phyloP scores from a whole-genome alignment of 352 stramenopile species.

The Thraustotheca clavata region DNA sequence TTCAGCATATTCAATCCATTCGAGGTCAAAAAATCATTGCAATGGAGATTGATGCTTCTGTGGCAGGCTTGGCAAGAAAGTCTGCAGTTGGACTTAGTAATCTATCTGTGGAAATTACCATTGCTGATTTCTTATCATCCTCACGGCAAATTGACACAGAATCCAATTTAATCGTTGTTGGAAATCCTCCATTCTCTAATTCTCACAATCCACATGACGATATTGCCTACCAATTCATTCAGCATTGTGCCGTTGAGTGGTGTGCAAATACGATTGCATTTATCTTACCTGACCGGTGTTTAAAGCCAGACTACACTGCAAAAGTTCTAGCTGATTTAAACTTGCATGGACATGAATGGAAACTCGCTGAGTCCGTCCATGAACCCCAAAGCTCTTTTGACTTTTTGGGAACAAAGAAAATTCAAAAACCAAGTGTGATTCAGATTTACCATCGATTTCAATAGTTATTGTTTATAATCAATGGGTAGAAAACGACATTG shows the following conservation, averaged over 20 bases:
- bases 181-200: slow-evolving; percentile 61
- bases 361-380: slow-evolving; percentile 26
- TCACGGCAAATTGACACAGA: slow-evolving; percentile 12
- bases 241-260: slow-evolving; percentile 42
- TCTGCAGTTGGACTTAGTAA: slow-evolving; percentile 22
- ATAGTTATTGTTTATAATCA: not conserved
- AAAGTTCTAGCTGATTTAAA: slow-evolving; percentile 29
- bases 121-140: slow-evolving; percentile 53
- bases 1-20: slow-evolving; percentile 30
- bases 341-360: slow-evolving; percentile 23
- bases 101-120: slow-evolving; percentile 28
- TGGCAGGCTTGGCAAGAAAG: slow-evolving; percentile 24
- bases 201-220: slow-evolving; percentile 25
- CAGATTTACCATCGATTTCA: slow-evolving; percentile 27
- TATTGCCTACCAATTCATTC: slow-evolving; percentile 46
- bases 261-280: slow-evolving; percentile 43
- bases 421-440: slow-evolving; percentile 58
- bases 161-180: slow-evolving; percentile 36
- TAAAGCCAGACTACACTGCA: slow-evolving; percentile 31
- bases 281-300: slow-evolving; percentile 59
- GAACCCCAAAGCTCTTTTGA: slow-evolving; percentile 48
- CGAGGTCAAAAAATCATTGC: slow-evolving; percentile 39
- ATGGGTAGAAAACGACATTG: not conserved
- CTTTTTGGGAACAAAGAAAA: slow-evolving; percentile 43
- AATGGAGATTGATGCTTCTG: slow-evolving; percentile 44